These are phyloP conservation scores for Olyra latifolia DNA, from an alignment of 176 grass and related monocot species.

Conservation along the genomic window DNA sequence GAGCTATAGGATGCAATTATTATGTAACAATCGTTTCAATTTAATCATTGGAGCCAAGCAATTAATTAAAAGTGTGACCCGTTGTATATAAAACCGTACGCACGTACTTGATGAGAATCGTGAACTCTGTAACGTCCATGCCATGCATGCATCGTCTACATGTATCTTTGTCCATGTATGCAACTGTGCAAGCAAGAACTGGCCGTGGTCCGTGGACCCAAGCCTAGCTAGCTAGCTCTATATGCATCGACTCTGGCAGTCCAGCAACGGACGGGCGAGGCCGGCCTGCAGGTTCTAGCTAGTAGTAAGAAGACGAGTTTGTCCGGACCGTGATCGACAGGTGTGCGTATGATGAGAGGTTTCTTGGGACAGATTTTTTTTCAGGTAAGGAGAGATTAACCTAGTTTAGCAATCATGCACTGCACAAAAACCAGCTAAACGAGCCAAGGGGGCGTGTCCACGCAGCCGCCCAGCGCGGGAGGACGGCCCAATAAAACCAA, in stretches of 20 bases:
- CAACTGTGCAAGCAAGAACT: neutral
- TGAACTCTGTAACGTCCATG: neutral
- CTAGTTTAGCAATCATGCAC: constrained; percentile 23
- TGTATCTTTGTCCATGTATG: neutral
- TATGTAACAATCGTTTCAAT: neutral
- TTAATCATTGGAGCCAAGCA: neutral
- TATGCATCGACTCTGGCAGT: constrained; percentile 23
- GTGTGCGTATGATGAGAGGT: too few species aligned
- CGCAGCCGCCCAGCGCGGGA: constrained; percentile 10
- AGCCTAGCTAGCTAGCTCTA: neutral
- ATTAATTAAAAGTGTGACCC: neutral
- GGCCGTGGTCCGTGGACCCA: neutral
- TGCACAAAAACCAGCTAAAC: neutral
- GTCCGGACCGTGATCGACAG: neutral
- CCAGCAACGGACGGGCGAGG: neutral
- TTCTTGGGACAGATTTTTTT: constrained; percentile 35
- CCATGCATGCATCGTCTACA: too few species aligned
- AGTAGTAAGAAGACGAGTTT: neutral
- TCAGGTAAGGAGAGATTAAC: constrained; percentile 33
- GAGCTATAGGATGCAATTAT: neutral
- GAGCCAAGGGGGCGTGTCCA: neutral
- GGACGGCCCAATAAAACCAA: constrained; percentile 30
- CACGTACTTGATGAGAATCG: neutral
- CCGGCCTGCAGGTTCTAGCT: too few species aligned
- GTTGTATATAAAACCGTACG: neutral